Percentiles rank a stretch among this genome's conserved stretches.
phyloP scores from a whole-genome alignment of 306 rosid species.

The Herpetospermum pedunculosum region DNA sequence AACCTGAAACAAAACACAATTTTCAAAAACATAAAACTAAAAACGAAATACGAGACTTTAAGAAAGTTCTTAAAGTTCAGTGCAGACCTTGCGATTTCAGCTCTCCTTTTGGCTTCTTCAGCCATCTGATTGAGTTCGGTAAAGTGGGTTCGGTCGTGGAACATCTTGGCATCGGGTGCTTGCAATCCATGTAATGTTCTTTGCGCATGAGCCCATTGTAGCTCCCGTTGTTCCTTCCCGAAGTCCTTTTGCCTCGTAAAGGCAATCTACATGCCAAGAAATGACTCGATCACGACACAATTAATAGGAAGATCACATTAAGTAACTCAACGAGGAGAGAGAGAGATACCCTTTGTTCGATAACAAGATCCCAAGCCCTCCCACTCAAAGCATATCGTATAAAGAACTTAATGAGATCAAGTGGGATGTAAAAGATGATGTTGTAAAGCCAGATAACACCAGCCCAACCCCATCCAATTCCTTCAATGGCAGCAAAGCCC shows the following conservation, averaged over 20 bases:
- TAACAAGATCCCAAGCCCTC: slow-evolving; percentile 97
- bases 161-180: slow-evolving; percentile 73
- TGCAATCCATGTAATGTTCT: slow-evolving; percentile 90
- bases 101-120: slow-evolving; percentile 97
- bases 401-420: slow-evolving; percentile 72
- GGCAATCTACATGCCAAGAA: slow-evolving; percentile 54
- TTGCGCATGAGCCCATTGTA: slow-evolving; percentile 99
- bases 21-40: too few relatives aligned
- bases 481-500: slow-evolving; percentile 93
- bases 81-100: slow-evolving; percentile 82
- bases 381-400: slow-evolving; percentile 85
- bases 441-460: slow-evolving; percentile 96
- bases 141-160: slow-evolving; percentile 69
- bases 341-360: slow-evolving; percentile 79
- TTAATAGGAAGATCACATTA: background rate
- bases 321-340: background rate
- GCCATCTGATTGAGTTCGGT: slow-evolving; percentile 91
- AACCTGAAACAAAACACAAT: slow-evolving; percentile 53
- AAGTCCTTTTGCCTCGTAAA: slow-evolving; percentile 99
- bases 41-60: too few relatives aligned
- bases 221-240: slow-evolving; percentile 94
- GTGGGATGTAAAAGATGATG: slow-evolving; percentile 77
- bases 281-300: slow-evolving; percentile 3
- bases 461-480: slow-evolving; percentile 99
- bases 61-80: background rate